Base-by-base conservation (phyloP, 2,329 filamentous ascomycete genomes). In the Fusarium praegraminearum region DNA sequence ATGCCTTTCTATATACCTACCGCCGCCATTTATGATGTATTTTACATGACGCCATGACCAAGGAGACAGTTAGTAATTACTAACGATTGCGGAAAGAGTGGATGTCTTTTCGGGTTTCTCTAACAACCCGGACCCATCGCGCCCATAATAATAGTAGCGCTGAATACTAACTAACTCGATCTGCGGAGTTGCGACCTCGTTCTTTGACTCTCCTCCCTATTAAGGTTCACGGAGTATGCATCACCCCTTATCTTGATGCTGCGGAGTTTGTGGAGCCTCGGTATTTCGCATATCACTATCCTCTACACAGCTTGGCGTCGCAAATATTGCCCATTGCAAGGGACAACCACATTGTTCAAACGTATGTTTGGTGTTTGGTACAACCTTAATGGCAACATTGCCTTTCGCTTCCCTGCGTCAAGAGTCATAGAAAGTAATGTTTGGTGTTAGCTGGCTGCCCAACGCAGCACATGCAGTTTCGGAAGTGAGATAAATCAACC, bases 21-120 rank as follows among this genome's bases (percentile, higher is more conserved):
- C 15, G 3, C 40, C 18, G 13, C 28, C 28, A 28, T 28, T 3
- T 11, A 3, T 26, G 3, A 8, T 4, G 15, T 11, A 53, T 28
- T n/a, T 8, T 54, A n/a, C 7, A 62, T 62, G 41, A 62, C 57
- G 46, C 53, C 46, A 62, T 62, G 20, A 5, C 10, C 11, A 41
- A 28, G 40, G 57, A 3, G 15, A 46, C 30, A 0, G 3, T 1
- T 35, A 0, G 3, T 1, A 41, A 62, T 54, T 62, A 62, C 22
- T 55, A 62, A 62, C 47, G 11, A 30, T 30, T 30, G 9, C 10
- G 28, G 12, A 24, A 5, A 16, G 16, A 35, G 59, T 61, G 58
- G 58, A 60, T 60, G 15, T 24, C 7, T 8, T 49, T 8, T 49
- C 46, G 46, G 46, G 11, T 8, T 35, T 7, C 18, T 22, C 8